Evolutionary conservation across 2,329 filamentous ascomycete species (phyloP).

Genomic region (Alternaria consortialis): DNA sequence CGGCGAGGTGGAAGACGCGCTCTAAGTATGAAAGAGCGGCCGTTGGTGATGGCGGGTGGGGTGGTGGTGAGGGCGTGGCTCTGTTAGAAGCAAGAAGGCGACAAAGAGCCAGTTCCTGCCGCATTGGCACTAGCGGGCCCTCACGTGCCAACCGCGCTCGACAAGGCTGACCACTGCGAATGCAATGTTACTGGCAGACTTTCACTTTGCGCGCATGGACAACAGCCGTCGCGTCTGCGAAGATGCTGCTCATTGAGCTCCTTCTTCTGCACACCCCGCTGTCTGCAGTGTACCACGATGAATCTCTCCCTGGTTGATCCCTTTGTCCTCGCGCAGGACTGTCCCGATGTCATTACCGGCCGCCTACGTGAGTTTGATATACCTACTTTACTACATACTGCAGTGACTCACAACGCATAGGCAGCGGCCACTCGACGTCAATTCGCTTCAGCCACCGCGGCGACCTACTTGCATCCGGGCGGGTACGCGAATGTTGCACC

Average conservation of each 20-base stretch:
- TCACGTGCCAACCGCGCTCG: conserved; percentile 9
- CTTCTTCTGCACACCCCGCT: conserved; percentile 19
- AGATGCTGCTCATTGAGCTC: conserved; percentile 33
- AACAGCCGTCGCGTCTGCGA: conserved; percentile 22
- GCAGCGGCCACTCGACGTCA: conserved; percentile 70
- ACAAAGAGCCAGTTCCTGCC: conserved; percentile 17
- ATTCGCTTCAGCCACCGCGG: conserved; percentile 92
- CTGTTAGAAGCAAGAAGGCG: conserved; percentile 27
- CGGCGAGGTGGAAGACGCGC: conserved; percentile 43
- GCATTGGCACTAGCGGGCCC: conserved; percentile 22
- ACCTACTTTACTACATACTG: conserved; percentile 62
- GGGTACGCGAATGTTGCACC: conserved; percentile 62
- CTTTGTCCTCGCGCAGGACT: conserved; percentile 79
- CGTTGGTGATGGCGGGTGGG: conserved; percentile 40
- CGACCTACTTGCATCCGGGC: conserved; percentile 92
- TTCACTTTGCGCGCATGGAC: conserved; percentile 27
- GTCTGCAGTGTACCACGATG: conserved; percentile 58
- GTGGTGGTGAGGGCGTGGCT: conserved; percentile 38
- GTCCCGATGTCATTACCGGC: conserved; percentile 87
- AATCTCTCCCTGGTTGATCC: conserved; percentile 77
- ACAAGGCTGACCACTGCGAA: neutral
- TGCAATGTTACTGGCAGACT: neutral
- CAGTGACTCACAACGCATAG: conserved; percentile 47
- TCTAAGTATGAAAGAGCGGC: conserved; percentile 44
- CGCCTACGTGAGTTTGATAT: conserved; percentile 76